These are phyloP conservation scores for Deuterostichococcus epilithicus DNA, from an alignment of 139 green algal genomes.

Conservation along the genomic window DNA sequence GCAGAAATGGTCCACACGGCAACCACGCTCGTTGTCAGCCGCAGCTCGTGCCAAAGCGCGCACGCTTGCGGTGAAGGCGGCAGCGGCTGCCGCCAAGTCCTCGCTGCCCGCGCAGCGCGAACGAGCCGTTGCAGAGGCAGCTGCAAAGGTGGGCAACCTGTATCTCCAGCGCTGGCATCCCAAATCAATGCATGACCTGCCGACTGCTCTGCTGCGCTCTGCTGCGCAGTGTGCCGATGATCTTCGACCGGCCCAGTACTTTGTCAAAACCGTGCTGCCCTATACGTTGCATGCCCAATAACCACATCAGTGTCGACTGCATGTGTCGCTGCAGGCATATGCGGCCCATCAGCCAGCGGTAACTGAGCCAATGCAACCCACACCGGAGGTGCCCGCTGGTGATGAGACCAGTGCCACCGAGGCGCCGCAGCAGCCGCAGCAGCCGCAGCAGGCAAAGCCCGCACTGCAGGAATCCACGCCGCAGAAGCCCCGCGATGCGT, in stretches of 20 bases:
- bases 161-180: background rate
- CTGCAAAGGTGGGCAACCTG: conserved; percentile 1
- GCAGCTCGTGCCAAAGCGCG: background rate
- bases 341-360: background rate
- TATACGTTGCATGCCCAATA: background rate
- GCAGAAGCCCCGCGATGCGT: background rate
- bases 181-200: background rate
- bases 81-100: conserved; percentile 17
- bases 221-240: background rate
- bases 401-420: background rate
- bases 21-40: background rate
- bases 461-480: background rate
- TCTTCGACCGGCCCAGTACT: background rate
- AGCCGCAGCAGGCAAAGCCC: background rate
- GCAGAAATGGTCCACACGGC: too few species aligned
- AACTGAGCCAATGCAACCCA: background rate
- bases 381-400: background rate
- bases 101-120: conserved; percentile 34
- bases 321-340: background rate
- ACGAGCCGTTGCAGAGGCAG: conserved; percentile 29
- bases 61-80: conserved; percentile 17
- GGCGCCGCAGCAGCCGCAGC: conserved; percentile 8
- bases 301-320: background rate
- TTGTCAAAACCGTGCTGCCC: background rate
- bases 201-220: background rate